Evolutionary conservation across 1,139 yeast species (phyloP).

Genomic region (Yamadazyma conglobata): DNA sequence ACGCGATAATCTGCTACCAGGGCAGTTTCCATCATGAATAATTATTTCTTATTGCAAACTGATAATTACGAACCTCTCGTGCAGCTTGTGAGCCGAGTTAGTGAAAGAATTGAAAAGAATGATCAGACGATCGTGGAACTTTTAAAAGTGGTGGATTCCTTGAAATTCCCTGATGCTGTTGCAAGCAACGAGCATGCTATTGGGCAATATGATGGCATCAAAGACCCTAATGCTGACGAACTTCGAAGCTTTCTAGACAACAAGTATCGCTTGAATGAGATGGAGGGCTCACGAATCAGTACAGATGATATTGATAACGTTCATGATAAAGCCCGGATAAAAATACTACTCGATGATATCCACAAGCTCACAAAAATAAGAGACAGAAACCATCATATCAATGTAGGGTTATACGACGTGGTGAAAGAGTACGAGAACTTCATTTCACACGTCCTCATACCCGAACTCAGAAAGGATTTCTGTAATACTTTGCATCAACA

Average conservation of each 20-base stretch:
- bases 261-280: conserved; percentile 14
- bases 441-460: conserved; percentile 25
- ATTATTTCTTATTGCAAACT: conserved; percentile 31
- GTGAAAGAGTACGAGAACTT: conserved; percentile 29
- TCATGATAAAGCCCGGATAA: conserved; percentile 16
- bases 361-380: conserved; percentile 21
- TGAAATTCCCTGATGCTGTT: conserved; percentile 20
- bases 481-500: neutral
- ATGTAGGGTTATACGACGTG: conserved; percentile 21
- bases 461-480: conserved; percentile 25
- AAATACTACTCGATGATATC: conserved; percentile 24
- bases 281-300: neutral
- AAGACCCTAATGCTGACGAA: conserved; percentile 13
- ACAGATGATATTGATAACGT: conserved; percentile 5
- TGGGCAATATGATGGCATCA: no score
- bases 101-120: conserved; percentile 23
- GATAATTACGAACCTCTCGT: conserved; percentile 36
- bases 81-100: conserved; percentile 21
- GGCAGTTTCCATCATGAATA: conserved; percentile 4
- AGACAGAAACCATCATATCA: conserved; percentile 17
- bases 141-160: conserved; percentile 23
- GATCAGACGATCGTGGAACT: conserved; percentile 22
- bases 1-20: neutral
- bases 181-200: no score
- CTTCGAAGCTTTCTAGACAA: conserved; percentile 16